phyloP scores from a whole-genome alignment of 1,284 basidiomycete genomes.

The Cerioporus squamosus region DNA sequence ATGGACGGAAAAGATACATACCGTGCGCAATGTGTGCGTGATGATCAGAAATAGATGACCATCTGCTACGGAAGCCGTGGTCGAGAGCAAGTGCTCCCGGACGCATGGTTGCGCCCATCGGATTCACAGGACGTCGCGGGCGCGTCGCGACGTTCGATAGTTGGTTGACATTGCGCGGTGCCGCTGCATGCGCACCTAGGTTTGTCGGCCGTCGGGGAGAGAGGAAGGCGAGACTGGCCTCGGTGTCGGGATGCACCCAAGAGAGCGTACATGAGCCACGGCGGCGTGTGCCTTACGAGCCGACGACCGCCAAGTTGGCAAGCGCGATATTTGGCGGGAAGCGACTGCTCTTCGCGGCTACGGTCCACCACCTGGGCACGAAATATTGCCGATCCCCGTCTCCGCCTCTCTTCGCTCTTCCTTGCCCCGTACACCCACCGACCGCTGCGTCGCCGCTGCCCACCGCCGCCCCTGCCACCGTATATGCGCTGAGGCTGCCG shows the following conservation, averaged over 20 bases:
- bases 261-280: too few species aligned
- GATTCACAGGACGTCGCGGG: not conserved
- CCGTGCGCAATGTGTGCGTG: constrained; percentile 9
- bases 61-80: constrained; percentile 3
- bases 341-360: not conserved
- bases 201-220: not conserved
- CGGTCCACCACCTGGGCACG: not conserved
- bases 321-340: not conserved
- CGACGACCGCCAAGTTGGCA: not conserved
- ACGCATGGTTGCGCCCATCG: not conserved
- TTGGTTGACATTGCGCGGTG: too few species aligned
- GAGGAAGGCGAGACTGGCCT: not conserved
- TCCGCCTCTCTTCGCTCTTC: not conserved
- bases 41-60: constrained; percentile 23
- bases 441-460: constrained; percentile 1
- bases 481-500: constrained; percentile 8
- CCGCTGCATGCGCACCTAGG: too few species aligned
- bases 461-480: not conserved
- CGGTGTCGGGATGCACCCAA: not conserved
- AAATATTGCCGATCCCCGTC: not conserved
- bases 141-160: not conserved
- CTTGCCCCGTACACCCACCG: constrained; percentile 1
- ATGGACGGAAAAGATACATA: constrained; percentile 16
- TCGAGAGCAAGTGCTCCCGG: not conserved
- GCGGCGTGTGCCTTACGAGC: not conserved